Evolutionary conservation across 2,329 filamentous ascomycete genomes (phyloP).

Genomic region (Diaporthe eres): DNA sequence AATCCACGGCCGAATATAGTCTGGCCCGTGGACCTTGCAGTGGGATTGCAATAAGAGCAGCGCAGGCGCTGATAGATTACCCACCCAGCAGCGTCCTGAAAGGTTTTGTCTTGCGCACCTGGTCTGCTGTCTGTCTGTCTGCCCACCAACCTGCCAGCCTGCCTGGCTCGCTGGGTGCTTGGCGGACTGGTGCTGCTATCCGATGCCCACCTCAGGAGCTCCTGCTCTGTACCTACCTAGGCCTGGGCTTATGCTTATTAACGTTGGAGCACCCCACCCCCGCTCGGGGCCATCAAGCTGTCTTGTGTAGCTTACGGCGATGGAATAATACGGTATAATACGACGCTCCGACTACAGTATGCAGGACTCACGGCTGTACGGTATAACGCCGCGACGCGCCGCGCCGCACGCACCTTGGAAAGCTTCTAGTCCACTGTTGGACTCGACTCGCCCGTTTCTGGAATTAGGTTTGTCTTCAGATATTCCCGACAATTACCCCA

Average conservation of each 20-base stretch:
- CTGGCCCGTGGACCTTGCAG: neutral
- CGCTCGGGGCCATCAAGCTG: neutral
- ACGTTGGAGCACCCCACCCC: neutral
- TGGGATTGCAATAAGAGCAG: neutral
- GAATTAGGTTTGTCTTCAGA: conserved; percentile 24
- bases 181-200: no score
- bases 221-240: neutral
- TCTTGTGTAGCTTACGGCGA: neutral
- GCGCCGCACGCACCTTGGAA: conserved; percentile 11
- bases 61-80: neutral
- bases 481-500: conserved; percentile 31
- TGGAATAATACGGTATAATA: conserved; percentile 24
- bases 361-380: conserved; percentile 10
- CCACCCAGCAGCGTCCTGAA: no score
- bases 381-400: conserved; percentile 2
- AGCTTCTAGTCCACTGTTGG: conserved; percentile 17
- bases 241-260: neutral
- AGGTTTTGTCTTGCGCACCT: neutral
- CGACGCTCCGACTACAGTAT: conserved; percentile 20
- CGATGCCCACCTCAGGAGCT: no score
- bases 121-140: no score
- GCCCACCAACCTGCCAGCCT: no score
- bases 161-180: no score
- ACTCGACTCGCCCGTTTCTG: conserved; percentile 20
- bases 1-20: neutral